Evolutionary conservation across 1,139 yeast species (phyloP).

Genomic region (Suhomyces anneliseae): DNA sequence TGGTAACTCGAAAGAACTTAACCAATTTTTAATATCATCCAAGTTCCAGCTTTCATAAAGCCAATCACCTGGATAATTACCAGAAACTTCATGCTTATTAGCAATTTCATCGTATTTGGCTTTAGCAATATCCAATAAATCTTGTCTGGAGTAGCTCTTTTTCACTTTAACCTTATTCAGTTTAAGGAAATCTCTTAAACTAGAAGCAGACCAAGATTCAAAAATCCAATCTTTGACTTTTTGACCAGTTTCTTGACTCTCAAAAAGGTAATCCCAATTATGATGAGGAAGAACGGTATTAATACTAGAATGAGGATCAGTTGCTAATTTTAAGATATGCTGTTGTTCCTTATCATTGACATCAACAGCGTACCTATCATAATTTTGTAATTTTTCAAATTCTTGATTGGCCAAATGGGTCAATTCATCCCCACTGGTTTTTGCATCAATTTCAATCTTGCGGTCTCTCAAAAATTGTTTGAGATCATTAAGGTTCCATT

Average conservation of each 20-base stretch:
- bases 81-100: constrained; percentile 35
- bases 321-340: constrained; percentile 19
- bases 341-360: constrained; percentile 17
- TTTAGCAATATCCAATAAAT: constrained; percentile 38
- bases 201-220: constrained; percentile 46
- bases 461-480: constrained; percentile 38
- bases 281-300: constrained; percentile 17
- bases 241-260: constrained; percentile 3
- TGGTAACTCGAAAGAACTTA: constrained; percentile 43
- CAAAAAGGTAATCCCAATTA: constrained; percentile 17
- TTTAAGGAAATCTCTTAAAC: constrained; percentile 36
- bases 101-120: constrained; percentile 38
- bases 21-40: constrained; percentile 47
- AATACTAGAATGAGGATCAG: constrained; percentile 17
- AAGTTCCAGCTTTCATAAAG: constrained; percentile 48
- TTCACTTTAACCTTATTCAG: constrained; percentile 31
- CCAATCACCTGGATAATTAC: constrained; percentile 52
- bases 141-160: constrained; percentile 29
- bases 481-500: constrained; percentile 27
- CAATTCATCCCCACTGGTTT: constrained; percentile 28
- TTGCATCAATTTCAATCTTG: constrained; percentile 23
- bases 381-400: constrained; percentile 25
- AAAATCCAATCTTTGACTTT: constrained; percentile 42
- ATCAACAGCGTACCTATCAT: constrained; percentile 12
- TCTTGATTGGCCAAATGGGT: constrained; percentile 33